Percentiles rank a stretch among this genome's conserved stretches.
Conservation (phyloP, 2,329 filamentous ascomycete genomes). For the Calonectria henricotiae region DNA sequence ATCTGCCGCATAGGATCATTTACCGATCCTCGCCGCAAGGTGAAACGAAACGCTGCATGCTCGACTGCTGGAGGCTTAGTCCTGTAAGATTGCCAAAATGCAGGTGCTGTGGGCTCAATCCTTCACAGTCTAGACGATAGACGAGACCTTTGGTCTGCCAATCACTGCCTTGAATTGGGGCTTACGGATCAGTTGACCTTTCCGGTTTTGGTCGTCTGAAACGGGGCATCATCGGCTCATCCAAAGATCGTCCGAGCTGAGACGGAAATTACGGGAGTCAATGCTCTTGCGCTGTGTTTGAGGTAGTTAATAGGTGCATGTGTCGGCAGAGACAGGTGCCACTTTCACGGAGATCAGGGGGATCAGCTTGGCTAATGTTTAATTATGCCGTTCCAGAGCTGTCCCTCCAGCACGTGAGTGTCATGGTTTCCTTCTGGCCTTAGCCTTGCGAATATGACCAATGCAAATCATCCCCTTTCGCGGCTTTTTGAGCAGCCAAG, state of each 20-base stretch:
- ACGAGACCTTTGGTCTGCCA: neutral
- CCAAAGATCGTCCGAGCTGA: neutral
- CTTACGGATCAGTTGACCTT: neutral
- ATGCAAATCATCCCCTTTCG: neutral
- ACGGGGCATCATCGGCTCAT: slow-evolving; percentile 4
- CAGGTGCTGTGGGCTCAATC: neutral
- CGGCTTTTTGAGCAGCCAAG: no score
- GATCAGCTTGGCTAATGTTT: neutral
- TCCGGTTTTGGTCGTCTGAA: neutral
- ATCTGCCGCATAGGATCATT: neutral
- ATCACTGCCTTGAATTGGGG: neutral
- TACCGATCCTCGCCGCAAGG: neutral
- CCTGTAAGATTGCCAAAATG: slow-evolving; percentile 2
- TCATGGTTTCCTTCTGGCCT: neutral
- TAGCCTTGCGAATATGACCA: neutral
- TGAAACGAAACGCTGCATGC: neutral
- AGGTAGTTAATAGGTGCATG: neutral
- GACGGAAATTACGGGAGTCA: neutral
- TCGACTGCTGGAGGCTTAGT: neutral
- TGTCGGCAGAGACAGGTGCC: neutral
- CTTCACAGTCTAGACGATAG: slow-evolving; percentile 2
- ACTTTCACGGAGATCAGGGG: neutral
- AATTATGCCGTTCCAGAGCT: neutral
- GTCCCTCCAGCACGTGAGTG: neutral
- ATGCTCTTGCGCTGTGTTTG: neutral